Percentiles rank a stretch among this genome's conserved stretches.
phyloP scores from a whole-genome alignment of 441 rosid genomes.

The Geranium incanum region DNA sequence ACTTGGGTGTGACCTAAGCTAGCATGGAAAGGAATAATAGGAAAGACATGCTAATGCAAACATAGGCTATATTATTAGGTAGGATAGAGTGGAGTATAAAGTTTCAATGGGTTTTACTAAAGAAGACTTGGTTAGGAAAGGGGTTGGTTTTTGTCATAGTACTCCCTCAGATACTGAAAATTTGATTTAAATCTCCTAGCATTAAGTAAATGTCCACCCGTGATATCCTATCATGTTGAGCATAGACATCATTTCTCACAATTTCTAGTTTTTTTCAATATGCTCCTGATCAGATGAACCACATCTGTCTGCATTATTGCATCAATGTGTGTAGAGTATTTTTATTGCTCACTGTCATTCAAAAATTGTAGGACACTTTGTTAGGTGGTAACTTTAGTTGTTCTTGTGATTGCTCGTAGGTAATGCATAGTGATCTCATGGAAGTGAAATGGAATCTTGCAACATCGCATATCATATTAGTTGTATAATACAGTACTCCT shows the following conservation, averaged over 20 bases:
- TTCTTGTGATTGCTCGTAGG: not conserved
- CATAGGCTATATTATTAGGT: not conserved
- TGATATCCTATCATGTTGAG: not conserved
- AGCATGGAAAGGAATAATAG: not conserved
- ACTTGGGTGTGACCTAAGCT: not conserved
- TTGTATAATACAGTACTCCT: not conserved
- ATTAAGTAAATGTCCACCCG: not conserved
- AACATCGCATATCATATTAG: not conserved
- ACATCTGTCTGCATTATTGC: not conserved
- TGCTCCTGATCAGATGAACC: not conserved
- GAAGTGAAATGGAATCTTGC: not conserved
- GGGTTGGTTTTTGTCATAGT: not conserved
- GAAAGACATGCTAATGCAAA: not conserved
- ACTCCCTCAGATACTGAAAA: constrained; percentile 1
- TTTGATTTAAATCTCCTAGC: not conserved
- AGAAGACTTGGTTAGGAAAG: not conserved
- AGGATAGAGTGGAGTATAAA: not conserved
- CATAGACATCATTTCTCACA: not conserved
- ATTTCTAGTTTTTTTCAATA: not conserved
- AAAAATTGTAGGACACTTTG: not conserved
- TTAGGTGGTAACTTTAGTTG: not conserved
- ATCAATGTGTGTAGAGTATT: not conserved
- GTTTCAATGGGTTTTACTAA: not conserved
- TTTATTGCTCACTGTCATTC: not conserved
- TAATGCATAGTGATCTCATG: constrained; percentile 1